Evolutionary conservation across 129 eudicot species (phyloP), one percentile per base, ranked within the genome.

Genomic region (Heracleum sosnowskyi): DNA sequence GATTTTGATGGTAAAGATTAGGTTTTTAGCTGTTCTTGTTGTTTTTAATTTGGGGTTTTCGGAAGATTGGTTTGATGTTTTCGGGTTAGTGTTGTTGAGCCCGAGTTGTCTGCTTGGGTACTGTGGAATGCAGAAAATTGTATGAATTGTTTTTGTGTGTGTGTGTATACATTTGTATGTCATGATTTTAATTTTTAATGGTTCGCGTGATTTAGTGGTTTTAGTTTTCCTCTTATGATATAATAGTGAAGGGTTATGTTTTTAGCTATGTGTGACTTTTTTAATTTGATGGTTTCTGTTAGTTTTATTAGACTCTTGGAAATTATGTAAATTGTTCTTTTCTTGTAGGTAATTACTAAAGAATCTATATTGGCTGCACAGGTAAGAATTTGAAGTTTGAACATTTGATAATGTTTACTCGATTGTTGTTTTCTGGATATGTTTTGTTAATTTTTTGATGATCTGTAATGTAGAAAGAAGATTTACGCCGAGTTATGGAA

Each of bases 401-500:
- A 44, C 15, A 4, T 63, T 39, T 4, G 11, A 28, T 42, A 17
- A 0, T 40, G 24, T 20, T 42, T 51, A 13, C 12, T 40, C 7
- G 26, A 34, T 44, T 44, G 13, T 28, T 64, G 9, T 66, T 13
- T 26, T 28, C 42, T 16, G 45, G 45, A 4, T 18, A 51, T 75
- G 9, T 33, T 29, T 17, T 51, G 29, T 28, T 45, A 5, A 49
- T 10, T 10, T 33, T 20, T 77, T 15, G 34, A 15, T 78, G 34
- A 26, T 26, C 11, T 18, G 22, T 35, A n/a, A 15, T 86, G 64
- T 84, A 95, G 98, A 87, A 89, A 79, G 98, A 95, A 83, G 98
- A 95, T 84, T 83, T 95, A 80, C 90, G 87, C 11, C 87, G 88
- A 79, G 96, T 95, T 51, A 86, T 85, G 91, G 98, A 95, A 46